Evolutionary conservation across 345 rosid genomes (phyloP), one percentile per base, ranked within the genome.

Genomic region (Hirschfeldia incana): DNA sequence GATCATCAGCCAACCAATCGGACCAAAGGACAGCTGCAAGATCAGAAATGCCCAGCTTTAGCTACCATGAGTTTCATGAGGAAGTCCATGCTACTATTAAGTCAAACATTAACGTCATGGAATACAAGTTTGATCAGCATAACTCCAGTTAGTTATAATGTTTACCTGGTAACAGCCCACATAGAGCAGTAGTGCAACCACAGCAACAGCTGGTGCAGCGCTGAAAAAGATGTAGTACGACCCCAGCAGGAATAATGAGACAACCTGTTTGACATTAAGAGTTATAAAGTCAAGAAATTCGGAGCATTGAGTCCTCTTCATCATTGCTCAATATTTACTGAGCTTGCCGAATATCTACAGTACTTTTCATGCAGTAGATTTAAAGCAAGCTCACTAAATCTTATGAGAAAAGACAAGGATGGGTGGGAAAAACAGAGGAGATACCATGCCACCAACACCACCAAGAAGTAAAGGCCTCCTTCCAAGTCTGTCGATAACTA

Each of bases 1-100:
- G 74, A 95, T 91, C 99, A 95, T 91, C 83, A 95, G 88, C 99
- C 98, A 95, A 68, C 99, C 94, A 69, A 95, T 95, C 57, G 99
- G 99, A 57, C 99, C 99, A 86, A 95, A 95, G 5, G 98, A 95
- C 73, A 95, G 42, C 99, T 94, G 57, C 8, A 51, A 0, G 57
- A 51, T 51, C 2, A 51, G n/a, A 5, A 51, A 5, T 6, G 0
- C 5, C 57, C 3, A 49, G 21, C 3, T 49, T 1, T 49, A n/a
- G 17, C 57, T 49, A 59, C 46, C 55, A 28, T 7, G 71, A 63
- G 51, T 46, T 34, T 51, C 29, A 32, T 74, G 46, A 36, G 42
- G 55, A 67, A 46, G 32, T 27, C 32, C 60, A 44, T 57, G 65
- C 21, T 67, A 65, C 62, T 44, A 12, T 5, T 27, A 60, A 0